Percentiles rank a stretch among this genome's conserved stretches.
Conservation (phyloP, 805 yeast genomes). For the Metschnikowia corniflorae region DNA sequence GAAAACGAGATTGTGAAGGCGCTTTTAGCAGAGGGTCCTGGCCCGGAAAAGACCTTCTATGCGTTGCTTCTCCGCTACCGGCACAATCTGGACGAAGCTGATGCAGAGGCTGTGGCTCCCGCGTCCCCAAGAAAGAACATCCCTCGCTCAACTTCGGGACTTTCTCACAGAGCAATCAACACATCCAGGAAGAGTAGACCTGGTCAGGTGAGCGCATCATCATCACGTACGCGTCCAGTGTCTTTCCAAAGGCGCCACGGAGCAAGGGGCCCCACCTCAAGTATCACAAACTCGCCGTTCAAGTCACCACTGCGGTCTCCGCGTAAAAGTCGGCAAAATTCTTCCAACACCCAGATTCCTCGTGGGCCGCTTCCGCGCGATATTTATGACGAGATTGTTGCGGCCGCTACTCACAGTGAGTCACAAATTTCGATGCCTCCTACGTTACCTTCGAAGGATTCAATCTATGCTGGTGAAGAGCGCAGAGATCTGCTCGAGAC, state of each 20-base stretch:
- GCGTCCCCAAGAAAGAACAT: constrained; percentile 13
- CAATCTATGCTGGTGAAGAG: constrained; percentile 16
- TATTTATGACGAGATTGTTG: constrained; percentile 41
- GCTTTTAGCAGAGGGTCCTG: constrained; percentile 36
- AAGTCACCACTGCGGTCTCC: constrained; percentile 13
- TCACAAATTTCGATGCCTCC: constrained; percentile 34
- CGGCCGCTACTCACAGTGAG: constrained; percentile 12
- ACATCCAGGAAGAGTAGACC: constrained; percentile 18
- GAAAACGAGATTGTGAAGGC: constrained; percentile 37
- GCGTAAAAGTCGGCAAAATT: constrained; percentile 15
- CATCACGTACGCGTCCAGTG: constrained; percentile 34
- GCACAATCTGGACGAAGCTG: constrained; percentile 35
- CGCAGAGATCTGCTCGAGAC: constrained; percentile 23
- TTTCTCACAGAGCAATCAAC: constrained; percentile 9
- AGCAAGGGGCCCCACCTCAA: constrained; percentile 23
- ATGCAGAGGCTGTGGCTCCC: constrained; percentile 17
- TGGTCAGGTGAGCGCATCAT: constrained; percentile 34
- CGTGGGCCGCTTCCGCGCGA: constrained; percentile 38
- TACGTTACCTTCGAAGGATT: constrained; percentile 40
- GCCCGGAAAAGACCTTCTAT: constrained; percentile 45
- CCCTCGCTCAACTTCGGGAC: constrained; percentile 13
- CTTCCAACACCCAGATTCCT: constrained; percentile 16
- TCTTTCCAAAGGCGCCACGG: constrained; percentile 40
- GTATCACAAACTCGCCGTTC: constrained; percentile 33
- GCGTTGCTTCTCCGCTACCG: constrained; percentile 44